Conservation (phyloP, 2,329 filamentous ascomycete species). For the Fusarium armeniacum region DNA sequence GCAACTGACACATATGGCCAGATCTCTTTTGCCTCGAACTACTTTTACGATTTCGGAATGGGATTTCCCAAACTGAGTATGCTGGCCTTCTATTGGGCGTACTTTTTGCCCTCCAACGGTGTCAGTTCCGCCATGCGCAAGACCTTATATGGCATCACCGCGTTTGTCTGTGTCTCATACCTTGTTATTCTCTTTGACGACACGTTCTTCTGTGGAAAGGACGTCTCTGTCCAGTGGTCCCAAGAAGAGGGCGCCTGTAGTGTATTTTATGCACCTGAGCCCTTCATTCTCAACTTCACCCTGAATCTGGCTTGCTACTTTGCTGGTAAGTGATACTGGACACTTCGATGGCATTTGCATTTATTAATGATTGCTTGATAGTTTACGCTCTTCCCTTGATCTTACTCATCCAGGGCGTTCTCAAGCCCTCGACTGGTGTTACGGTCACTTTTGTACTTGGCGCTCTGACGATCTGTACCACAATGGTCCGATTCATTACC, state of each 20-base stretch:
- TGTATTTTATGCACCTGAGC: constrained; percentile 53
- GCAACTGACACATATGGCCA: constrained; percentile 8
- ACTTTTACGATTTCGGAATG: constrained; percentile 57
- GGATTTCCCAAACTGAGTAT: constrained; percentile 56
- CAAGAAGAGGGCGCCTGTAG: constrained; percentile 55
- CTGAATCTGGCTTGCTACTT: constrained; percentile 54
- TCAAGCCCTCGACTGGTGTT: constrained; percentile 33
- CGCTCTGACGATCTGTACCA: constrained; percentile 39
- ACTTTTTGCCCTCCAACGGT: constrained; percentile 47
- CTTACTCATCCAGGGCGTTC: constrained; percentile 48
- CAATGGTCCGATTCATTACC: constrained; percentile 34
- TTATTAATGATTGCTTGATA: constrained; percentile 12
- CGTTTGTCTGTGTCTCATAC: constrained; percentile 52
- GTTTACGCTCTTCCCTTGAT: constrained; percentile 53
- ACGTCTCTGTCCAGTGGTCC: constrained; percentile 55
- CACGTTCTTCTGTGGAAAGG: constrained; percentile 54
- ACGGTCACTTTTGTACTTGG: constrained; percentile 40
- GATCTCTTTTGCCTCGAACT: constrained; percentile 56
- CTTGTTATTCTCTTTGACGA: constrained; percentile 53
- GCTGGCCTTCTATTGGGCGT: constrained; percentile 56
- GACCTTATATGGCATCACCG: constrained; percentile 51
- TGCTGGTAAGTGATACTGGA: constrained; percentile 40
- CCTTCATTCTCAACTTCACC: constrained; percentile 55
- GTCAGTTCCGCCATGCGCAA: constrained; percentile 50
- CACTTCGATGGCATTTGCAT: accelerated